These are phyloP conservation scores for Eustoma russellianum DNA, from an alignment of 257 asterid genomes.

Conservation along the genomic window DNA sequence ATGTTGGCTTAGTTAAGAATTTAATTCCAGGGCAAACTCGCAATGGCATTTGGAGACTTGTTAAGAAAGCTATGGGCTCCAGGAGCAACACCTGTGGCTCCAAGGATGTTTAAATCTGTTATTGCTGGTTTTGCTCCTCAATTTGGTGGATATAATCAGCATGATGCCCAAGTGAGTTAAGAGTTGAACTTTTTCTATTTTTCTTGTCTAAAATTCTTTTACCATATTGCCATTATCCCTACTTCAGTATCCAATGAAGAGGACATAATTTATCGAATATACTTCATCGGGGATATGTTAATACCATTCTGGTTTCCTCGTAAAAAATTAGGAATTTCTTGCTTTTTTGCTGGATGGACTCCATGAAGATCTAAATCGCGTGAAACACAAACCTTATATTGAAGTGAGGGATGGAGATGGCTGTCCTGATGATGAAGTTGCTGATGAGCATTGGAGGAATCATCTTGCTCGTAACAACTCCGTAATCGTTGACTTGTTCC, in stretches of 20 bases:
- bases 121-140: conserved; percentile 56
- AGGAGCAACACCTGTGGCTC: conserved; percentile 35
- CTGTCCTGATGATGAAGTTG: conserved; percentile 54
- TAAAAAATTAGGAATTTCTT: conserved; percentile 47
- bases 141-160: conserved; percentile 58
- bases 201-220: background rate
- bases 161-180: conserved; percentile 63
- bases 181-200: conserved; percentile 3
- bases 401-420: conserved; percentile 42
- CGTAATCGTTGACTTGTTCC: conserved; percentile 55
- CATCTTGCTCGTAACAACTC: conserved; percentile 63
- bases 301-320: background rate
- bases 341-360: conserved; percentile 70
- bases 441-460: conserved; percentile 63
- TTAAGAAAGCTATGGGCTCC: conserved; percentile 67
- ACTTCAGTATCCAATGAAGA: too few species aligned
- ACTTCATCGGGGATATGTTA: background rate
- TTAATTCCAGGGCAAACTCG: conserved; percentile 56
- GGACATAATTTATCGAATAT: too few species aligned
- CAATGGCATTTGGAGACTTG: conserved; percentile 58
- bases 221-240: too few species aligned
- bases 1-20: conserved; percentile 12
- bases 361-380: conserved; percentile 76
- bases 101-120: conserved; percentile 48
- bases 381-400: conserved; percentile 54